phyloP scores from a whole-genome alignment of 495 filamentous ascomycete species.

The Lophium mytilinum region DNA sequence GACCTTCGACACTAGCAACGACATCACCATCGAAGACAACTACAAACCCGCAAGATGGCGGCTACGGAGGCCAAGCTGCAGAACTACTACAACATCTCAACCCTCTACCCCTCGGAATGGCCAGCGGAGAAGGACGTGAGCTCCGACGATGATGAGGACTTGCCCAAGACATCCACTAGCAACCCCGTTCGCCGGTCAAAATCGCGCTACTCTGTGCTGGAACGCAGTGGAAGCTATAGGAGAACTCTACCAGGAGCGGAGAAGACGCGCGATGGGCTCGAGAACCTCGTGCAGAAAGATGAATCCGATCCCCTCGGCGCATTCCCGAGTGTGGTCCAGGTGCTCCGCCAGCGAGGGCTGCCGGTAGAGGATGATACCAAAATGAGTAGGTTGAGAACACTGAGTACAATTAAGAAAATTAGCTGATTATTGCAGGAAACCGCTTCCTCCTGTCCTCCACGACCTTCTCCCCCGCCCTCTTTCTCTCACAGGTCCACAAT shows the following conservation, averaged over 20 bases:
- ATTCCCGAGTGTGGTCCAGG: slow-evolving; percentile 72
- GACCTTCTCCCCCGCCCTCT: slow-evolving; percentile 85
- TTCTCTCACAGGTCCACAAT: slow-evolving; percentile 83
- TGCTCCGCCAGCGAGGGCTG: slow-evolving; percentile 65
- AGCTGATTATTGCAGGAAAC: slow-evolving; percentile 49
- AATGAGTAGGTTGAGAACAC: slow-evolving; percentile 49
- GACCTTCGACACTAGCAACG: too few relatives aligned
- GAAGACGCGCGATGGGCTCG: slow-evolving; percentile 56
- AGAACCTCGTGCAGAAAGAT: slow-evolving; percentile 75
- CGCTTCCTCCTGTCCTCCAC: slow-evolving; percentile 91
- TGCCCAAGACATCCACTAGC: slow-evolving; percentile 21
- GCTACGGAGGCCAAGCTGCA: slow-evolving; percentile 60
- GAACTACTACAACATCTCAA: slow-evolving; percentile 81
- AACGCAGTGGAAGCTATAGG: slow-evolving; percentile 59
- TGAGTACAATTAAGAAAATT: not conserved
- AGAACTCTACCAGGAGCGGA: slow-evolving; percentile 62
- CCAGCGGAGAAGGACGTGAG: slow-evolving; percentile 69
- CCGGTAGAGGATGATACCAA: slow-evolving; percentile 77
- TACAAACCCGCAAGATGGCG: too few relatives aligned
- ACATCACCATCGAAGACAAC: too few relatives aligned
- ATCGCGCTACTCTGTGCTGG: slow-evolving; percentile 77
- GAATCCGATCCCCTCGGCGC: slow-evolving; percentile 84
- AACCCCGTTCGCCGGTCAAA: slow-evolving; percentile 48
- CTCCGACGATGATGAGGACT: slow-evolving; percentile 56
- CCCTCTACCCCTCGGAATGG: slow-evolving; percentile 76